A percentile compares a stretch with the other conserved stretches of the same genome.
These are phyloP conservation scores for Torrubiellomyces zombiae DNA, from an alignment of 2,329 filamentous ascomycete species.

Conservation along the genomic window DNA sequence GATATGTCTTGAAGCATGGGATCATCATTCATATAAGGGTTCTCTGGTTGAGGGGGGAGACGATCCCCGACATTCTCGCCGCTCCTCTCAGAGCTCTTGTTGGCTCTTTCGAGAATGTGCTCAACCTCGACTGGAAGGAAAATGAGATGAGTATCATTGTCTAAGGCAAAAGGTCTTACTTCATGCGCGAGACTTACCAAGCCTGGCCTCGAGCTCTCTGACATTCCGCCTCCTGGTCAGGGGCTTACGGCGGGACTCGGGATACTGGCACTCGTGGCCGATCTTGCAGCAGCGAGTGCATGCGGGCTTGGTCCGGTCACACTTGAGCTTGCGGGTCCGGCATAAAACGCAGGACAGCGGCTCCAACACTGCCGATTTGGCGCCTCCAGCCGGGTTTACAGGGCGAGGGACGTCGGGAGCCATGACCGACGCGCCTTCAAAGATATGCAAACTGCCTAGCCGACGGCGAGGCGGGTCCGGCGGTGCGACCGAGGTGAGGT, in stretches of 20 bases:
- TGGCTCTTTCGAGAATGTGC: constrained; percentile 54
- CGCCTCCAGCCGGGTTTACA: constrained; percentile 8
- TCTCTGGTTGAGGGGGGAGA: too few relatives aligned
- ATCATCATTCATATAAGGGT: too few relatives aligned
- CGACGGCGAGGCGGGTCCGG: too few relatives aligned
- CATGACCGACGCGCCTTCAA: too few relatives aligned
- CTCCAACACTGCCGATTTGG: constrained; percentile 15
- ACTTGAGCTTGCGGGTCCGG: constrained; percentile 70
- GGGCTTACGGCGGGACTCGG: constrained; percentile 76
- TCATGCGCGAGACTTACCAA: constrained; percentile 56
- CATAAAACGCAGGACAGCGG: constrained; percentile 69
- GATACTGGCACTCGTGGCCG: constrained; percentile 67
- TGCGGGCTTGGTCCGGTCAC: constrained; percentile 63
- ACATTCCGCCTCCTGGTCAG: constrained; percentile 81
- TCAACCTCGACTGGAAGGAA: constrained; percentile 69
- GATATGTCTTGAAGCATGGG: too few relatives aligned
- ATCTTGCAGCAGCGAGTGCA: constrained; percentile 67
- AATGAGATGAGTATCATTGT: too few relatives aligned
- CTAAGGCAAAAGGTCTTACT: too few relatives aligned
- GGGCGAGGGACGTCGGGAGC: constrained; percentile 9
- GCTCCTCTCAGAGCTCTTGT: constrained; percentile 14
- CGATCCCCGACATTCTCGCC: constrained; percentile 1
- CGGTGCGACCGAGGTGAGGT: too few relatives aligned
- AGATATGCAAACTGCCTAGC: too few relatives aligned
- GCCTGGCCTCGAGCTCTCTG: constrained; percentile 71